Percentiles rank a stretch among this genome's conserved stretches.
These are phyloP conservation scores for Penicillium chermesinum DNA, from an alignment of 495 filamentous ascomycete species.

Conservation along the genomic window DNA sequence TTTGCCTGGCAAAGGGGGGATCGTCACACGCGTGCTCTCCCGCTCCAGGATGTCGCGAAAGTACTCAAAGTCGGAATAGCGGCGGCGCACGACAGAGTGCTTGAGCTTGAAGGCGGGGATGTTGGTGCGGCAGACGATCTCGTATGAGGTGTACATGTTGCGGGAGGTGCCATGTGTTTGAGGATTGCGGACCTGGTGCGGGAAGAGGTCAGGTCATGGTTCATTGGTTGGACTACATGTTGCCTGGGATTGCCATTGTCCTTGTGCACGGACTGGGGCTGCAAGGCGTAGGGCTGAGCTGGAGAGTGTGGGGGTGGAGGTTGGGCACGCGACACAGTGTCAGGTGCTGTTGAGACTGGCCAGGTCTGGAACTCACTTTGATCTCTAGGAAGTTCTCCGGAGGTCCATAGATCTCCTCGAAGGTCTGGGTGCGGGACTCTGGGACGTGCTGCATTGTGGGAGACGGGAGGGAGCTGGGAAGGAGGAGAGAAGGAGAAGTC, in stretches of 20 bases:
- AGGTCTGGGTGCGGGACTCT: conserved; percentile 83
- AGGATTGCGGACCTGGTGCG: conserved; percentile 76
- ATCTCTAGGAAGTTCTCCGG: conserved; percentile 99
- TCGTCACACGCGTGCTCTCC: conserved; percentile 88
- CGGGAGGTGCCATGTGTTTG: conserved; percentile 92
- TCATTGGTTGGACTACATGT: conserved; percentile 1
- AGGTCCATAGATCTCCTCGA: conserved; percentile 97
- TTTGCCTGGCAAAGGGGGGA: conserved; percentile 92
- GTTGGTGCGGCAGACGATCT: conserved; percentile 94
- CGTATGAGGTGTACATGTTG: conserved; percentile 98
- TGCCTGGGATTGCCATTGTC: not conserved
- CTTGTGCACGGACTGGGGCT: too few species aligned
- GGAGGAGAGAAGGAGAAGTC: not conserved
- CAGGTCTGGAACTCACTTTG: conserved; percentile 54
- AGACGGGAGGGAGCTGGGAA: not conserved
- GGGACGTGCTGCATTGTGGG: conserved; percentile 73
- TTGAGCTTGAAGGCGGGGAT: conserved; percentile 97
- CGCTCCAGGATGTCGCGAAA: conserved; percentile 98
- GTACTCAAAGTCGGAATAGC: conserved; percentile 97
- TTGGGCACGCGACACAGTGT: conserved; percentile 10
- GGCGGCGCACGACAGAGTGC: conserved; percentile 77
- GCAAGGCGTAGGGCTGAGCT: not conserved
- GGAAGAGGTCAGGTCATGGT: not conserved
- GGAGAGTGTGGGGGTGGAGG: conserved; percentile 1
- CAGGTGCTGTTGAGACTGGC: not conserved